Base-by-base conservation (phyloP, 106 monocot species). In the Platanthera zijinensis region DNA sequence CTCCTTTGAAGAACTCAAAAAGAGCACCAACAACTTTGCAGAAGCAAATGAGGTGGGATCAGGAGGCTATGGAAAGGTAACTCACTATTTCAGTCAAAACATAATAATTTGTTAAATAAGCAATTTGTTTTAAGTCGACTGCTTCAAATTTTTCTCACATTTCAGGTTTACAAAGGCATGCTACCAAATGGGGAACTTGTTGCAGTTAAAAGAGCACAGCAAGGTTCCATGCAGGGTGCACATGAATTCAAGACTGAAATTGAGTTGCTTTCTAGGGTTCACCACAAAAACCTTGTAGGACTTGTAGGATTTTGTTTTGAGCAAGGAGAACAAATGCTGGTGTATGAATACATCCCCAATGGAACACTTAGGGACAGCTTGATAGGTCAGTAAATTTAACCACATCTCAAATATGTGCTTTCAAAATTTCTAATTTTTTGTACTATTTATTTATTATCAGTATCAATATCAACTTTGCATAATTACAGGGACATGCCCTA, bases 1-100 rank as follows among this genome's bases (percentile, higher is more conserved):
- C 79, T 84, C 91, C 47, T 91, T 84, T n/a, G 84, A 82, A 2
- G 91, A 95, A 49, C 75, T 95, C 6, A 89, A 83, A 56, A 91
- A 80, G 78, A 80, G 81, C 83, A 89, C 95, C 25, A 82, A 89
- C 56, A 87, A 86, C 50, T 95, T 95, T 82, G 91, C 95, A 13
- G 85, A 79, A 22, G 48, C 52, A 0, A 89, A 89, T 78, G 91
- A 86, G 76, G 89, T 95, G 39, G 95, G 95, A 52, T 74, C 82
- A 6, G 95, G 95, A 73, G 95, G 95, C 46, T 95, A 87, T 83
- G 95, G 95, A 56, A 95, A 86, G 81, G 95, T 95, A 89, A 59
- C 22, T 18, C 19, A 79, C 11, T 48, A 8, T 59, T 18, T 32
- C n/a, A 30, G 64, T 67, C 46, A 70, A 45, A 46, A 51, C 69